These are phyloP conservation scores for Eucalyptus regnans DNA, from an alignment of 345 rosid species.

Conservation along the genomic window DNA sequence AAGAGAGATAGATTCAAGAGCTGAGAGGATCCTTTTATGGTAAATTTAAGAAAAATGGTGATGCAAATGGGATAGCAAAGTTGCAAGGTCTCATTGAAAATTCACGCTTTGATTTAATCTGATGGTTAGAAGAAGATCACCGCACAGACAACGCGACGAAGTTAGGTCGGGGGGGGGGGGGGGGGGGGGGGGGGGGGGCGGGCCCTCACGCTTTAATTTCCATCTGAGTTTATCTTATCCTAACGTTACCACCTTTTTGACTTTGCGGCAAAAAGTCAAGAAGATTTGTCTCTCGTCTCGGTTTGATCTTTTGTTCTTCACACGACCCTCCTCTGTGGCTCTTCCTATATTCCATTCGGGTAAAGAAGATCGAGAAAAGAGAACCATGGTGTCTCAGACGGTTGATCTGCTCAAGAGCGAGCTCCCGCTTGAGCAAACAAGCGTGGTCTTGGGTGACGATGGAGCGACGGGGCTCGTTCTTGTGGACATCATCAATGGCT, in stretches of 20 bases:
- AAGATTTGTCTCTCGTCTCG: not conserved
- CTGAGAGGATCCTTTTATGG: not conserved
- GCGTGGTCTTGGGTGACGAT: constrained; percentile 10
- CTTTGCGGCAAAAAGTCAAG: not conserved
- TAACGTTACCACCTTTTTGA: not conserved
- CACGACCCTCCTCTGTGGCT: not conserved
- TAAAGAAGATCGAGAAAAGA: not conserved
- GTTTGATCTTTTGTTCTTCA: not conserved
- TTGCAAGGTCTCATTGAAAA: not conserved
- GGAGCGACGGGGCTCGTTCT: constrained; percentile 30
- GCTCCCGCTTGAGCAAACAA: constrained; percentile 23
- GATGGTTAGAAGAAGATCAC: not conserved
- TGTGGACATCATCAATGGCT: constrained; percentile 41
- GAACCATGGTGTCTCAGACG: constrained; percentile 11
- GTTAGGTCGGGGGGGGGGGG: not conserved
- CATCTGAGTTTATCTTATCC: not conserved
- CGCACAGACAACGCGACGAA: not conserved
- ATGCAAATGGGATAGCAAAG: not conserved
- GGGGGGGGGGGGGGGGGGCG: too few relatives aligned
- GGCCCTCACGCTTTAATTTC: not conserved
- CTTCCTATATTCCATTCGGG: not conserved
- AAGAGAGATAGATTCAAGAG: too few relatives aligned
- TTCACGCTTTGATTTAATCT: not conserved
- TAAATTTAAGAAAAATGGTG: not conserved
- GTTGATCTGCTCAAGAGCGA: constrained; percentile 20